phyloP scores from a whole-genome alignment of 345 rosid genomes.

The Anacardium occidentale region DNA sequence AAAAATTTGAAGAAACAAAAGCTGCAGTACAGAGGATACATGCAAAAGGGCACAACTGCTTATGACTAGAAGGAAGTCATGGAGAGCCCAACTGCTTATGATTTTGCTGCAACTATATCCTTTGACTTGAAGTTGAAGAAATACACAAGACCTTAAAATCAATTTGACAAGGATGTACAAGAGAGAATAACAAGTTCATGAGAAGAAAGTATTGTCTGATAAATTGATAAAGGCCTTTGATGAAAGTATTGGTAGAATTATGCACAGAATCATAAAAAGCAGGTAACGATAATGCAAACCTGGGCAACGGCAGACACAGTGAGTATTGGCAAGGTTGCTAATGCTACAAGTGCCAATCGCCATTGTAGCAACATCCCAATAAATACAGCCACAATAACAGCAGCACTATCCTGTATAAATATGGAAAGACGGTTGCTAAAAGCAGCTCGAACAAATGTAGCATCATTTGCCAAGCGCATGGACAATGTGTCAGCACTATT shows the following conservation, averaged over 20 bases:
- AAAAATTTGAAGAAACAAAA: background rate
- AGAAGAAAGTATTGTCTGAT: background rate
- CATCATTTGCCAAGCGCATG: conserved; percentile 99
- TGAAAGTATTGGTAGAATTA: background rate
- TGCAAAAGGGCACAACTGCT: background rate
- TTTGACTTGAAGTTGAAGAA: background rate
- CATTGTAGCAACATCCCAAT: conserved; percentile 89
- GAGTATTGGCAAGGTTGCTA: conserved; percentile 89
- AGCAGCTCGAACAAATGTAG: conserved; percentile 97
- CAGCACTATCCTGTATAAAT: conserved; percentile 94
- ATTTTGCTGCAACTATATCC: background rate
- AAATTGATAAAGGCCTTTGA: background rate
- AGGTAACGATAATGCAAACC: conserved; percentile 49
- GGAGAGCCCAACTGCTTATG: background rate
- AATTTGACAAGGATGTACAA: background rate
- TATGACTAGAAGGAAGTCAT: background rate
- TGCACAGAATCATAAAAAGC: background rate
- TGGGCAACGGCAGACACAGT: conserved; percentile 90
- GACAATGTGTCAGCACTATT: conserved; percentile 94
- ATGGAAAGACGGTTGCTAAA: conserved; percentile 98
- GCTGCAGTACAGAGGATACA: background rate
- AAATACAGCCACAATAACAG: conserved; percentile 81
- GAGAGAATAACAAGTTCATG: background rate
- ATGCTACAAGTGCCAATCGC: conserved; percentile 93
- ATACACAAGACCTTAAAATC: background rate